phyloP scores from a whole-genome alignment of 805 yeast species.

The Wickerhamiella australiensis region DNA sequence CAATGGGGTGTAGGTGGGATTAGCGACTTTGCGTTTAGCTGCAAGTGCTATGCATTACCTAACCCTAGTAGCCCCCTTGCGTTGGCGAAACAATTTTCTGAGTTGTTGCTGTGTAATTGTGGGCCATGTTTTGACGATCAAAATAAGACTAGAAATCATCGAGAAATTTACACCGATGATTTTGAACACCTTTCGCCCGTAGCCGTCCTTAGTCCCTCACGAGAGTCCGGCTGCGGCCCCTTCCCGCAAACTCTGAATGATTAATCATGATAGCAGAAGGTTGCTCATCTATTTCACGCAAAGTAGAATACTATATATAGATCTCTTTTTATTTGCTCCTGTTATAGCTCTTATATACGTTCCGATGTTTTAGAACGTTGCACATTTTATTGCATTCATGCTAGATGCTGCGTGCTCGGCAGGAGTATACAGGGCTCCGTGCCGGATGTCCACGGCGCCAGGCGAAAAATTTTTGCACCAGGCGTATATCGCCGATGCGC shows the following conservation, averaged over 20 bases:
- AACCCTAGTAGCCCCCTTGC: constrained; percentile 6
- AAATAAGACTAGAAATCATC: not conserved
- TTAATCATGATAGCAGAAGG: not conserved
- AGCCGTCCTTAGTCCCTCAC: not conserved
- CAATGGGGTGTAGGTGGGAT: constrained; percentile 8
- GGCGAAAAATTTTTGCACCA: not conserved
- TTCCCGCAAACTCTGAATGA: constrained; percentile 1
- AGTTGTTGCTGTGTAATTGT: too few relatives aligned
- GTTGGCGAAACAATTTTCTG: not conserved
- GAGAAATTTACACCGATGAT: not conserved
- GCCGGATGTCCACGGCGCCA: not conserved
- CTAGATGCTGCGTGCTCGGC: not conserved
- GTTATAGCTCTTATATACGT: too few relatives aligned
- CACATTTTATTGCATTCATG: not conserved
- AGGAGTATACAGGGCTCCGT: not conserved
- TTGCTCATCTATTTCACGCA: not conserved
- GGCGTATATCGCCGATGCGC: not conserved
- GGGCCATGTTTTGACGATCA: too few relatives aligned
- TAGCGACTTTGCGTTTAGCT: constrained; percentile 9
- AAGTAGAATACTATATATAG: not conserved
- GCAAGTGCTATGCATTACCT: constrained; percentile 10
- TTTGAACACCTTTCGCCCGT: not conserved
- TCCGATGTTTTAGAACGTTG: not conserved
- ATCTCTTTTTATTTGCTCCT: not conserved
- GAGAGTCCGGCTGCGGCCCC: not conserved